Evolutionary conservation across 163 green algal genomes (phyloP).

Genomic region (Prototheca cutis): DNA sequence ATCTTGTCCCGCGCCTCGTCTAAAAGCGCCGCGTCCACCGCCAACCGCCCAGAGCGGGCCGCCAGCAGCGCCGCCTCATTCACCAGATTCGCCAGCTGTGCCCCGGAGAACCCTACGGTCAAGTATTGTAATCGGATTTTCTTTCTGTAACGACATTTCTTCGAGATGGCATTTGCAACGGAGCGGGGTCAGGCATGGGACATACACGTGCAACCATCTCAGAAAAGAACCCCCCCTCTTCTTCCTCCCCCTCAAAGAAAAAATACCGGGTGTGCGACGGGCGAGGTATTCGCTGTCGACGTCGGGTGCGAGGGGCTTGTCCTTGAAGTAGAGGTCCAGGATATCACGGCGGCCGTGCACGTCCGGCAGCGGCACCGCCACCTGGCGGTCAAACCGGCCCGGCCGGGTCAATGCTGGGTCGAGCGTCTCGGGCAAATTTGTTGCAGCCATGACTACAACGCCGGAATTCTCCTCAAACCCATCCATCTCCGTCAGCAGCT

Average conservation of each 20-base stretch:
- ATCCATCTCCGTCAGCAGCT: conserved; percentile 97
- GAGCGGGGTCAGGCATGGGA: no score
- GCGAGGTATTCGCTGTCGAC: conserved; percentile 71
- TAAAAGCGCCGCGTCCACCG: conserved; percentile 42
- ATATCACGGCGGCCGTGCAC: conserved; percentile 75
- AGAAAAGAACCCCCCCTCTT: not conserved
- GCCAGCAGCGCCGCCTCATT: conserved; percentile 82
- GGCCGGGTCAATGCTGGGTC: conserved; percentile 83
- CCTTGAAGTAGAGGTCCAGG: conserved; percentile 74
- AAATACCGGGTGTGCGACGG: conserved; percentile 56
- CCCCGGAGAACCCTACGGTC: conserved; percentile 63
- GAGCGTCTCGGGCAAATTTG: conserved; percentile 88
- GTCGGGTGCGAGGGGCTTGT: conserved; percentile 65
- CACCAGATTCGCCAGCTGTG: conserved; percentile 77
- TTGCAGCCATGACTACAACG: conserved; percentile 95
- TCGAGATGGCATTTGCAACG: no score
- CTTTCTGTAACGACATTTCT: no score
- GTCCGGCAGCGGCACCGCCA: conserved; percentile 84
- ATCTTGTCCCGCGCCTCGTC: conserved; percentile 86
- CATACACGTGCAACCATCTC: no score
- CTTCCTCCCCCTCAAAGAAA: not conserved
- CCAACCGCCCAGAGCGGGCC: conserved; percentile 37
- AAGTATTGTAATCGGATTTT: no score
- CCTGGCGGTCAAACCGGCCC: conserved; percentile 81
- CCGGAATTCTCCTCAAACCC: conserved; percentile 84